Percentiles rank a stretch among this genome's conserved stretches.
Evolutionary conservation across 2,329 filamentous ascomycete species (phyloP).

Genomic region (Catunica adiposa): DNA sequence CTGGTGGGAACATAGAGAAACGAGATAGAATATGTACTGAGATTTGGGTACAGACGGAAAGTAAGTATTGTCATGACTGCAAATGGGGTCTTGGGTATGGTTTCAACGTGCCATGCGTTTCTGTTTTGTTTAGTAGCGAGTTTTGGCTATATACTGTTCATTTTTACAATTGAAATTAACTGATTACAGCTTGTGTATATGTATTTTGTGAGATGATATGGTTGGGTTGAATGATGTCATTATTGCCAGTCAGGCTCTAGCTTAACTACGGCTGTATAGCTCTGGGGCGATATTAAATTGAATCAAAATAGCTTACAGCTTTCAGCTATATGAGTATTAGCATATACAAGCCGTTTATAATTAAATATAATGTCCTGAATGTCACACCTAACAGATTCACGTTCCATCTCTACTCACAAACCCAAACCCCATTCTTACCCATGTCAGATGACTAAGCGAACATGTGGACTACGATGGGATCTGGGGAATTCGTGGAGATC

Average conservation of each 20-base stretch:
- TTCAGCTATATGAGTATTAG: too few species aligned
- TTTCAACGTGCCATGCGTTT: neutral
- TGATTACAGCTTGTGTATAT: neutral
- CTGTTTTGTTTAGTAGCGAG: neutral
- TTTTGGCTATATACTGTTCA: neutral
- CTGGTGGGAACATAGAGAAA: neutral
- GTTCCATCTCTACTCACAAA: too few species aligned
- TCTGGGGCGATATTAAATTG: too few species aligned
- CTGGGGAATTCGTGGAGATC: neutral
- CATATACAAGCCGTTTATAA: too few species aligned
- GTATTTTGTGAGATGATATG: neutral
- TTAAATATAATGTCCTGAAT: too few species aligned
- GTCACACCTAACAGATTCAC: too few species aligned
- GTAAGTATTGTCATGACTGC: constrained; percentile 1
- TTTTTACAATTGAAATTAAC: neutral
- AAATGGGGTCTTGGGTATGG: neutral
- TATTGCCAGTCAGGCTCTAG: too few species aligned
- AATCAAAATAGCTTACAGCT: too few species aligned
- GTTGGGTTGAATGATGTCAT: neutral
- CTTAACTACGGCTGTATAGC: too few species aligned
- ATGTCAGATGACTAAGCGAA: constrained; percentile 3
- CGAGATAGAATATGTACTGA: neutral
- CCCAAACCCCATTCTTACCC: neutral
- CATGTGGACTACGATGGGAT: neutral
- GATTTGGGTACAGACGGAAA: neutral